Evolutionary conservation across 352 stramenopile genomes (phyloP).

Genomic region (Phytophthora podocarpi): DNA sequence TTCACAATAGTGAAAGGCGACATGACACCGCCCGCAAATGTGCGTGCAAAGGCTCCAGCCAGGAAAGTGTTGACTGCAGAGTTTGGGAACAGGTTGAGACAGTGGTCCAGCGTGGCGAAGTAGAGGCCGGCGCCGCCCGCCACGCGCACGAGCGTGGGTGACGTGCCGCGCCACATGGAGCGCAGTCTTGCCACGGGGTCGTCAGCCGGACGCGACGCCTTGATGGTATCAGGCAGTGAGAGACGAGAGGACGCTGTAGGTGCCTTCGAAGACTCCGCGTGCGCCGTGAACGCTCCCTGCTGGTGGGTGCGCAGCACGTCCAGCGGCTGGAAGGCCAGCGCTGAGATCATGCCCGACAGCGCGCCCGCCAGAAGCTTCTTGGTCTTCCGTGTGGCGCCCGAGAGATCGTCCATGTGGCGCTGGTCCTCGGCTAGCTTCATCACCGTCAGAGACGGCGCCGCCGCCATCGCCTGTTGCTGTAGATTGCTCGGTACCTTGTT

Average conservation of each 20-base stretch:
- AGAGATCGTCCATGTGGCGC: constrained; percentile 34
- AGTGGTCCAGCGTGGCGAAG: constrained; percentile 82
- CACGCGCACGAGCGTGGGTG: constrained; percentile 81
- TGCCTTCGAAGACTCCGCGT: constrained; percentile 10
- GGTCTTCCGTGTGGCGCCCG: constrained; percentile 49
- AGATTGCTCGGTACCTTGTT: too few species aligned
- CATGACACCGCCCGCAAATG: constrained; percentile 80
- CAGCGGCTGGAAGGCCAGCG: constrained; percentile 84
- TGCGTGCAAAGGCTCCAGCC: constrained; percentile 82
- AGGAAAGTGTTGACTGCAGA: constrained; percentile 81
- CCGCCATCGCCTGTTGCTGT: too few species aligned
- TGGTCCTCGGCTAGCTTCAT: constrained; percentile 32
- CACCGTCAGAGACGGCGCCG: constrained; percentile 29
- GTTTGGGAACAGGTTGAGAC: constrained; percentile 52
- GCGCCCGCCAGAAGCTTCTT: constrained; percentile 78
- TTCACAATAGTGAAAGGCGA: constrained; percentile 89
- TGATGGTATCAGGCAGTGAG: constrained; percentile 26
- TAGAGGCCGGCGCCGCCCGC: constrained; percentile 83
- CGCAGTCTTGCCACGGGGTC: constrained; percentile 45
- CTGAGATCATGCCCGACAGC: constrained; percentile 79
- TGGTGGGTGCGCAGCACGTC: constrained; percentile 88
- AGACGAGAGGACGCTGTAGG: constrained; percentile 11
- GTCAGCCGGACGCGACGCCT: constrained; percentile 14
- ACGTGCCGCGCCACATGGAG: constrained; percentile 85
- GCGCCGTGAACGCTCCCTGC: constrained; percentile 71